Evolutionary conservation across 2,329 filamentous ascomycete genomes (phyloP).

Genomic region (Endocalyx cinctus): DNA sequence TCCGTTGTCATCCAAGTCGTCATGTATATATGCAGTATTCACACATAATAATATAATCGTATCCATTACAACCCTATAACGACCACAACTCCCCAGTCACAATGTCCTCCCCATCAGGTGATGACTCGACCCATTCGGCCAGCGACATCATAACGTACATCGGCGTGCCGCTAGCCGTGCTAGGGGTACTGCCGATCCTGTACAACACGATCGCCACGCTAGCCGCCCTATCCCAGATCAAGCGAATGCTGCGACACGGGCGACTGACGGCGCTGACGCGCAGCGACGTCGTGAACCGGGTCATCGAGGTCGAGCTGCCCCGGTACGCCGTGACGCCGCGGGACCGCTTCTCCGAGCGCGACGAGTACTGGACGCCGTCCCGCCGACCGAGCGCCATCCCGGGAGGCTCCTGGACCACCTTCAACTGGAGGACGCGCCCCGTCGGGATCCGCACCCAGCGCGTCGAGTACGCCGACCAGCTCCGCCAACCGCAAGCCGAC

Average conservation of each 20-base stretch:
- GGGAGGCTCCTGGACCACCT: constrained; percentile 60
- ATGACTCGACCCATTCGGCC: no score
- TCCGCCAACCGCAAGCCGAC: constrained; percentile 49
- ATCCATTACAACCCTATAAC: no score
- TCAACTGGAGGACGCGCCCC: constrained; percentile 61
- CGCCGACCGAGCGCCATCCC: constrained; percentile 47
- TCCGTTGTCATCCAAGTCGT: no score
- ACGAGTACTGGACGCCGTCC: constrained; percentile 55
- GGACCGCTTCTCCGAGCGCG: constrained; percentile 47
- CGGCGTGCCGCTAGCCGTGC: constrained; percentile 53
- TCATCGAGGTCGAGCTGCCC: constrained; percentile 63
- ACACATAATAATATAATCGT: no score
- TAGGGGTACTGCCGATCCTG: constrained; percentile 59
- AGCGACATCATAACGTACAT: constrained; percentile 53
- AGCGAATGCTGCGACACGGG: constrained; percentile 51
- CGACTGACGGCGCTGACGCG: constrained; percentile 56
- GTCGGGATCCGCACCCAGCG: constrained; percentile 60
- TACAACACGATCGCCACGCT: constrained; percentile 61
- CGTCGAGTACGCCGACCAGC: constrained; percentile 56
- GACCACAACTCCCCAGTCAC: no score
- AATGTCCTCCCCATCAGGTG: no score
- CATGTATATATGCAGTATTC: no score
- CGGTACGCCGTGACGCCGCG: constrained; percentile 59
- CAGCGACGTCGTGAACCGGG: constrained; percentile 59
- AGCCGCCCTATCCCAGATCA: constrained; percentile 55